Percentiles rank a stretch among this genome's conserved stretches.
These are phyloP conservation scores for Aristolochia contorta DNA, from an alignment of 164 flowering plant genomes.

Conservation along the genomic window DNA sequence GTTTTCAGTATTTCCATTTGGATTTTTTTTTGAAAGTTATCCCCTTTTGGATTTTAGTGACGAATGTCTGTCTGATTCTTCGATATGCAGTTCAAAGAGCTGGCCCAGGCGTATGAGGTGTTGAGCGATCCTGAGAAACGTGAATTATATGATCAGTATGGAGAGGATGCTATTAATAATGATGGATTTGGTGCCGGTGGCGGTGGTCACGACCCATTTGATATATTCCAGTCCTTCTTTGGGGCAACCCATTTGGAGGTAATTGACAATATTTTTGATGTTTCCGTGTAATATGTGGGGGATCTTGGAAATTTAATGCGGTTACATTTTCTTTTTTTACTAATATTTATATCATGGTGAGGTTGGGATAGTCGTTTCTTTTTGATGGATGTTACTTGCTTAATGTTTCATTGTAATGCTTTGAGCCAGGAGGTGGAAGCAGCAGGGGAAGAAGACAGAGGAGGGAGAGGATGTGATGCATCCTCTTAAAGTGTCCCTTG, in stretches of 20 bases:
- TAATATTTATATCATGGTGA: too few relatives aligned
- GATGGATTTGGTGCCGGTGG: conserved; percentile 83
- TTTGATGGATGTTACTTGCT: too few relatives aligned
- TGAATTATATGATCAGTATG: conserved; percentile 78
- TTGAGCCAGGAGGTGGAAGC: conserved; percentile 30
- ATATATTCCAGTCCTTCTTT: conserved; percentile 75
- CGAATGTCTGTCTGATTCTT: background rate
- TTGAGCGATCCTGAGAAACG: conserved; percentile 84
- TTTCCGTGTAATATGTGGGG: too few relatives aligned
- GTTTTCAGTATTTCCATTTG: too few relatives aligned
- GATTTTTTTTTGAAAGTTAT: too few relatives aligned
- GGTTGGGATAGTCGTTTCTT: too few relatives aligned
- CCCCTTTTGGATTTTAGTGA: background rate
- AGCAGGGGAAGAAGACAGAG: conserved; percentile 57
- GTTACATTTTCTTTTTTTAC: too few relatives aligned
- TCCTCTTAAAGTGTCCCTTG: conserved; percentile 55
- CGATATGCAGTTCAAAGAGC: conserved; percentile 65
- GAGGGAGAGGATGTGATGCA: conserved; percentile 64
- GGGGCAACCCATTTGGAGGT: conserved; percentile 77
- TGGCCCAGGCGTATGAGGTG: conserved; percentile 90
- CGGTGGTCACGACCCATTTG: conserved; percentile 73
- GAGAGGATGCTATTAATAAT: conserved; percentile 92
- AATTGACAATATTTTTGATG: background rate
- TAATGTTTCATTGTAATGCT: too few relatives aligned
- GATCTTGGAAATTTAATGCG: too few relatives aligned